Evolutionary conservation across 306 rosid genomes (phyloP), one percentile per base, ranked within the genome.

Genomic region (Casuarina glauca): DNA sequence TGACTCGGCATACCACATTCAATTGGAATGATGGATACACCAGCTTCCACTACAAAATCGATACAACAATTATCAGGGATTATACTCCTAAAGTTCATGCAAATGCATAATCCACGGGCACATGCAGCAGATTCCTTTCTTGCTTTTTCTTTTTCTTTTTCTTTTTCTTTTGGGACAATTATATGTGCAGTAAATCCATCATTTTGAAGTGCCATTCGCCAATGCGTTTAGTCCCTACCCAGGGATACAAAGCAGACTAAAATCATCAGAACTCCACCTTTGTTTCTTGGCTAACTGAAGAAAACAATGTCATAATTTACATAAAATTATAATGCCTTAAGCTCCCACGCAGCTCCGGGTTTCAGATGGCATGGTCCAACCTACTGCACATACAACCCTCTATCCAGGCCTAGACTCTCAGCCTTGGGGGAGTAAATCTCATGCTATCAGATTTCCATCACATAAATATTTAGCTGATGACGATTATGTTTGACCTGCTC

Each of bases 401-500:
- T 43, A 60, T 73, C 49, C 73, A 69, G 6, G 66, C 77, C 54
- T 46, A 35, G 78, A 10, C 72, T 70, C 58, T 42, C 78, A 71
- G 32, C 78, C 26, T 64, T 43, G 66, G 70, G 62, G 62, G 63
- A 68, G 73, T 74, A 81, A 67, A 52, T 79, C 13, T 51, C 48
- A 68, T 2, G 41, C 70, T 63, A 72, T 48, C 36, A 13, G 50
- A 49, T 10, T 43, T 32, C 32, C 41, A 60, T 8, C 53, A 49
- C 41, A 53, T 49, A 12, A 6, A 66, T 53, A 19, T 48, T 57
- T 60, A 73, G 16, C n/a, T 0, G 10, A 66, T 36, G 52, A 19
- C n/a, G n/a, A 55, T 7, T 62, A 63, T 44, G 51, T 78, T 70
- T 70, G 26, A 82, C 82, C 80, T 76, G 55, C 80, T 83, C 87